Percentiles rank a stretch among this genome's conserved stretches.
Conservation (phyloP, 805 yeast species). For the Suhomyces canberraensis region DNA sequence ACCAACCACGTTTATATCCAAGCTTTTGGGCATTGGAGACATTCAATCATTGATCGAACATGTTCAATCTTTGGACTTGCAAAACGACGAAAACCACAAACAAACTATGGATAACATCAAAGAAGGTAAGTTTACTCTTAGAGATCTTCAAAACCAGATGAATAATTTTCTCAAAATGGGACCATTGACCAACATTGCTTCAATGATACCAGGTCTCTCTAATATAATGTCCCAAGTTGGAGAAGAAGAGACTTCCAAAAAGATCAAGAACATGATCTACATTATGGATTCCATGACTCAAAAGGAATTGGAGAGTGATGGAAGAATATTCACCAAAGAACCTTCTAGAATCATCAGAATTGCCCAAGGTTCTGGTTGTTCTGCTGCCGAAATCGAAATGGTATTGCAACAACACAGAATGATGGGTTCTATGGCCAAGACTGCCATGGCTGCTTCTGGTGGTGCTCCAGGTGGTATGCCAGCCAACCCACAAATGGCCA, state of each 20-base stretch:
- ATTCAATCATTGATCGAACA: conserved; percentile 92
- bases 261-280: conserved; percentile 83
- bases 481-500: conserved; percentile 43
- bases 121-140: conserved; percentile 89
- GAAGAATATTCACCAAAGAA: conserved; percentile 69
- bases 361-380: conserved; percentile 91
- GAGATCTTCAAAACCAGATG: conserved; percentile 93
- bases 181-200: conserved; percentile 87
- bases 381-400: conserved; percentile 90
- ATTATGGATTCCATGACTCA: conserved; percentile 96
- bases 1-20: conserved; percentile 86
- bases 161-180: conserved; percentile 96
- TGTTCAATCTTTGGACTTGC: conserved; percentile 77
- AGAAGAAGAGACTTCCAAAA: conserved; percentile 85
- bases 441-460: conserved; percentile 50
- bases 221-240: conserved; percentile 82
- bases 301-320: conserved; percentile 87
- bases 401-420: conserved; percentile 85
- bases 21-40: conserved; percentile 92
- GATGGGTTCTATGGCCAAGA: conserved; percentile 92
- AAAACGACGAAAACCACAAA: conserved; percentile 66
- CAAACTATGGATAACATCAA: conserved; percentile 88
- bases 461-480: conserved; percentile 13
- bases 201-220: conserved; percentile 91
- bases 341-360: conserved; percentile 87